Base-by-base conservation (phyloP, 495 filamentous ascomycete genomes). In the Daldinia decipiens region DNA sequence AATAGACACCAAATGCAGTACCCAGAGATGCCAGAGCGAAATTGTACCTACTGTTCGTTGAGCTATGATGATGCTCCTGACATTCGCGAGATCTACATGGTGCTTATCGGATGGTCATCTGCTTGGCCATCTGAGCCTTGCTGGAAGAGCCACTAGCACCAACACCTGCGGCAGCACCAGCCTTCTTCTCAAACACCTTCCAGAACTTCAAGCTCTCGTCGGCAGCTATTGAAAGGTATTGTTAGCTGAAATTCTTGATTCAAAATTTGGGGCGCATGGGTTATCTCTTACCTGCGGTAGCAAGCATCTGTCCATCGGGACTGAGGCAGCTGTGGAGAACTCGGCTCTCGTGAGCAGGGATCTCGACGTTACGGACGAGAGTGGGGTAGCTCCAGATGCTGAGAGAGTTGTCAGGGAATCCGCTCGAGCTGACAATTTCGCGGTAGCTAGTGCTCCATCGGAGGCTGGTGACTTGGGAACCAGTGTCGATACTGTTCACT, bases 161-260 rank as follows among this genome's bases (percentile, higher is more conserved):
- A 19, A 85, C 84, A 39, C 89, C 83, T 13, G 82, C 73, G 40
- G 87, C 78, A 12, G 87, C 82, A 31, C 93, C 95, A 24, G 93
- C 81, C 86, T 97, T 97, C 88, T 96, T 97, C 87, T 99, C 95
- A 73, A 99, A 99, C 70, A 98, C 82, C 89, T 98, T 99, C 95
- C 95, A 99, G 87, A 99, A 99, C 81, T 99, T 99, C 78, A 99
- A 85, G 77, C 89, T 93, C 86, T 99, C 95, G 76, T 99, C 95
- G 17, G 94, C 93, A 62, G 94, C 92, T 81, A 54, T 58, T 15
- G 31, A 9, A 56, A 19, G n/a, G 17, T 56, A 24, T 61, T 53
- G 70, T 78, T 58, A 79, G 70, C 15, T 59, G 45, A 6, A 9
- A 12, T 32, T 26, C 12, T 29, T 21, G n/a, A 31, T 39, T 7